phyloP scores from a whole-genome alignment of 179 eudicot genomes.

The Spergularia azorica region DNA sequence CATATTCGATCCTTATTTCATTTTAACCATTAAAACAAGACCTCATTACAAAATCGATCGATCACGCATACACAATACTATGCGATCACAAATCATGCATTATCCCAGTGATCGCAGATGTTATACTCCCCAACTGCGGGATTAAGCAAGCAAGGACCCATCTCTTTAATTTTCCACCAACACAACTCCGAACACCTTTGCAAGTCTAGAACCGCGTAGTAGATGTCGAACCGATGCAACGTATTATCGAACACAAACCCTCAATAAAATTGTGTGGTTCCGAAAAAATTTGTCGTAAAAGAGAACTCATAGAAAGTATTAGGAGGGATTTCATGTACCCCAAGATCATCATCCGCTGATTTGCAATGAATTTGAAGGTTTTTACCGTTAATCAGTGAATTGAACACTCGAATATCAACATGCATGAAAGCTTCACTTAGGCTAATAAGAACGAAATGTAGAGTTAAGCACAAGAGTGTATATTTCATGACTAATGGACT shows the following conservation, averaged over 20 bases:
- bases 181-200: neutral
- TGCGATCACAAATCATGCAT: no score
- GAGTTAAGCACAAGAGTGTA: neutral
- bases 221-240: slow-evolving; percentile 8
- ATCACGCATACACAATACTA: no score
- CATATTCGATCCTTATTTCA: no score
- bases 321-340: neutral
- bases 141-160: slow-evolving; percentile 7
- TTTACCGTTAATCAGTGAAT: neutral
- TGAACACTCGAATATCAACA: neutral
- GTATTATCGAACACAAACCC: slow-evolving; percentile 2
- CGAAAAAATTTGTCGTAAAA: neutral
- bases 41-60: no score
- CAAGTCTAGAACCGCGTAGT: neutral
- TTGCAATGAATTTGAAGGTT: slow-evolving; percentile 8
- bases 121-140: neutral
- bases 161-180: slow-evolving; percentile 3
- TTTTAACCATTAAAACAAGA: no score
- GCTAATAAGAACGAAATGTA: neutral
- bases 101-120: neutral
- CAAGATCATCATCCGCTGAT: slow-evolving; percentile 1
- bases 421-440: neutral
- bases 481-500: neutral
- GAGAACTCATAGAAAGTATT: neutral
- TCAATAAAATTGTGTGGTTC: neutral